phyloP scores from a whole-genome alignment of 148 eudicot species.

The Vaccinium corymbosum region DNA sequence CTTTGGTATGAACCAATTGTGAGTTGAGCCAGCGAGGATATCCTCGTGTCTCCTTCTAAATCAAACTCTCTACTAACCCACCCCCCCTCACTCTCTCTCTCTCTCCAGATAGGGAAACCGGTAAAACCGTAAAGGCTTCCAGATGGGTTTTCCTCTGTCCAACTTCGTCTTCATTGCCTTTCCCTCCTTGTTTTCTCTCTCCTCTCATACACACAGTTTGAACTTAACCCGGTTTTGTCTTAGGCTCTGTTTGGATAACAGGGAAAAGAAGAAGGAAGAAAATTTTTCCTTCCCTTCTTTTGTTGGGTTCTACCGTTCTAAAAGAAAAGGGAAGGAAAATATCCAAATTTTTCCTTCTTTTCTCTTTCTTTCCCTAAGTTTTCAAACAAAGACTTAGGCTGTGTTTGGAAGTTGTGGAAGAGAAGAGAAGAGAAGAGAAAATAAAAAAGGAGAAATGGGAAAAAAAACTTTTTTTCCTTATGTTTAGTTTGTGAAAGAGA shows the following conservation, averaged over 20 bases:
- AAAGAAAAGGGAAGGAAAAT: no score
- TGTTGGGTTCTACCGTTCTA: no score
- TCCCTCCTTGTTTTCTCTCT: neutral
- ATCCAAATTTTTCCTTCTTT: no score
- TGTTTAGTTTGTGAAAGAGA: no score
- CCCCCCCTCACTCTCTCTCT: neutral
- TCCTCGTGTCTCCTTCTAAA: constrained; percentile 1
- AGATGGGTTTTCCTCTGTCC: neutral
- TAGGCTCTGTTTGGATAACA: neutral
- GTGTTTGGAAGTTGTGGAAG: no score
- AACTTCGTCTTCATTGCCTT: constrained; percentile 2
- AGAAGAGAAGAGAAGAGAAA: no score
- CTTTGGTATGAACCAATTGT: neutral
- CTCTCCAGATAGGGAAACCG: neutral
- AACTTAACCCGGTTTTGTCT: neutral
- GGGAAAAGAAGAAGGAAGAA: no score
- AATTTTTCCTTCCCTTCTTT: no score
- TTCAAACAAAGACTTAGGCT: no score
- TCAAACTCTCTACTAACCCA: neutral
- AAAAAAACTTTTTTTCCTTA: no score
- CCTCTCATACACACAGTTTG: neutral
- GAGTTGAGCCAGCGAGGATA: neutral
- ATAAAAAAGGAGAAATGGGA: no score
- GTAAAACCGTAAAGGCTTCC: neutral
- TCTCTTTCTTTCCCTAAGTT: no score